These are phyloP conservation scores for Thalassiosira mediterranea DNA, from an alignment of 352 stramenopile species.

Conservation along the genomic window DNA sequence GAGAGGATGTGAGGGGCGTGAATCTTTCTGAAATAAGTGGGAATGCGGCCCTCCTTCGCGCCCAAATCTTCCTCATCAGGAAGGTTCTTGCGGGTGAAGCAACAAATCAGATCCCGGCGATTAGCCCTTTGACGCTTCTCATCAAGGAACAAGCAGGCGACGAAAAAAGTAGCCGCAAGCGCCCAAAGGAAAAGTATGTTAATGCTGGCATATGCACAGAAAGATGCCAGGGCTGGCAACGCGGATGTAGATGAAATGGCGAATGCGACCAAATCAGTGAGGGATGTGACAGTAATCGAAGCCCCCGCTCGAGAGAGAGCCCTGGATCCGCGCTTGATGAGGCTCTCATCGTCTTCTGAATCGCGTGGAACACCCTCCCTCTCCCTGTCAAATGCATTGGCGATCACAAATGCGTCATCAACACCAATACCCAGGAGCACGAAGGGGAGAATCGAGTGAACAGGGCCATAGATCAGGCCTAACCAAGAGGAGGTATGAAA, in stretches of 20 bases:
- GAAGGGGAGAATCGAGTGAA: constrained; percentile 75
- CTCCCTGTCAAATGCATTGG: constrained; percentile 77
- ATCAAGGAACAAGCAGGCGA: constrained; percentile 77
- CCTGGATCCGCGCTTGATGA: constrained; percentile 41
- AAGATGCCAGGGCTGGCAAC: constrained; percentile 72
- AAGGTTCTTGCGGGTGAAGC: constrained; percentile 52
- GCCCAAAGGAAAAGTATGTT: constrained; percentile 79
- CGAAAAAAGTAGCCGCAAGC: constrained; percentile 80
- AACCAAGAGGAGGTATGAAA: too few relatives aligned
- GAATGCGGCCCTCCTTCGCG: constrained; percentile 56
- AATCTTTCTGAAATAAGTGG: constrained; percentile 64
- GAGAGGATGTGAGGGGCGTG: constrained; percentile 66
- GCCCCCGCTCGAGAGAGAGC: constrained; percentile 56
- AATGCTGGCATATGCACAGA: constrained; percentile 78
- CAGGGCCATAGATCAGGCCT: constrained; percentile 68
- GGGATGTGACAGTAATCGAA: constrained; percentile 79
- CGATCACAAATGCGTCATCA: constrained; percentile 82
- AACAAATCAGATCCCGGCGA: constrained; percentile 77
- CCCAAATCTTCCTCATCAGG: constrained; percentile 47
- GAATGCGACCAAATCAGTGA: constrained; percentile 84
- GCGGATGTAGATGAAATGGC: constrained; percentile 70
- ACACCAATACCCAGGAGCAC: constrained; percentile 81
- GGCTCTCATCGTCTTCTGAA: constrained; percentile 47
- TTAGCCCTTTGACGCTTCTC: constrained; percentile 75
- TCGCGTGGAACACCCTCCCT: constrained; percentile 47